Evolutionary conservation across 352 stramenopile genomes (phyloP).

Genomic region (Aphanomyces cochlioides): DNA sequence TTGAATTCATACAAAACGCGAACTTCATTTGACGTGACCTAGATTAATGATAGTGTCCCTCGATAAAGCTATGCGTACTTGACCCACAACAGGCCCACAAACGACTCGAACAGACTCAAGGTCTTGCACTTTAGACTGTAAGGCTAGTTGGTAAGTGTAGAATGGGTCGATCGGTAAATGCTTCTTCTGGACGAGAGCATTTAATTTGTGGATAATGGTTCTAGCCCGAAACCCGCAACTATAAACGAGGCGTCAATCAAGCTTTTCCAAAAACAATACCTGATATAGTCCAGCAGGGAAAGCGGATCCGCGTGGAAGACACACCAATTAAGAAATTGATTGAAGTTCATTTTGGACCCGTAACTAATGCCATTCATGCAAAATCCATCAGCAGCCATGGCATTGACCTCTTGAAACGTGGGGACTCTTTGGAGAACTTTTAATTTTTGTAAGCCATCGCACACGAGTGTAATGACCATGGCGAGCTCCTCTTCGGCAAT

Average conservation of each 20-base stretch:
- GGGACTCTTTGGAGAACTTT: slow-evolving; percentile 34
- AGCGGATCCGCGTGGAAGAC: slow-evolving; percentile 58
- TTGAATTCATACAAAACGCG: slow-evolving; percentile 44
- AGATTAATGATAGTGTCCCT: slow-evolving; percentile 26
- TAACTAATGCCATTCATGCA: slow-evolving; percentile 55
- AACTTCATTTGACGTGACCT: slow-evolving; percentile 23
- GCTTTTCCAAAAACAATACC: slow-evolving; percentile 29
- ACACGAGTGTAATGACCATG: slow-evolving; percentile 54
- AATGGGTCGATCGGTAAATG: slow-evolving; percentile 31
- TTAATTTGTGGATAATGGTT: slow-evolving; percentile 38
- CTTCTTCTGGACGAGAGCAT: slow-evolving; percentile 33
- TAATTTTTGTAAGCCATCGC: slow-evolving; percentile 43
- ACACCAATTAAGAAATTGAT: slow-evolving; percentile 60
- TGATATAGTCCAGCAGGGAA: slow-evolving; percentile 50
- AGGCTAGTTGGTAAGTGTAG: slow-evolving; percentile 36
- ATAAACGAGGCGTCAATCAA: neutral
- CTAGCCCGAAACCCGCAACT: slow-evolving; percentile 52
- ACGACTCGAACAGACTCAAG: slow-evolving; percentile 37
- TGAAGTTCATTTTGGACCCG: slow-evolving; percentile 65
- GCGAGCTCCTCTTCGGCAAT: slow-evolving; percentile 66
- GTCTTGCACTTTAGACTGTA: slow-evolving; percentile 27
- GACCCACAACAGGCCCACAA: slow-evolving; percentile 43
- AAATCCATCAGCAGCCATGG: slow-evolving; percentile 66
- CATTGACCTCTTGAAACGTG: slow-evolving; percentile 46
- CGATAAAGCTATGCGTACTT: slow-evolving; percentile 28